phyloP scores from a whole-genome alignment of 202 grass and related monocot species.

The Elaeis oleifera region DNA sequence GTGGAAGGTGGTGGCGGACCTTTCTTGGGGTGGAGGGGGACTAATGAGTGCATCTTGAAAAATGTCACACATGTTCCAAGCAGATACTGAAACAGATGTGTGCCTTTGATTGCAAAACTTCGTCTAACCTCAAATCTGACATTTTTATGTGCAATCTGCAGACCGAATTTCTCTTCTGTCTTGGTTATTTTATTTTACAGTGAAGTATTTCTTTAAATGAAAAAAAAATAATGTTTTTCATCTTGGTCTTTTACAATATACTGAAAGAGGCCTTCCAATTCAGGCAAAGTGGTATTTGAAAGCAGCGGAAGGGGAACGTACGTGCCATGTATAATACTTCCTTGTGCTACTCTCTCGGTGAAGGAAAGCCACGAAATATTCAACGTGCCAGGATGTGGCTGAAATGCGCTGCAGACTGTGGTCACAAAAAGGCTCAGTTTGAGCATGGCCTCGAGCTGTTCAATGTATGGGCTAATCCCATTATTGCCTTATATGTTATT shows the following conservation, averaged over 20 bases:
- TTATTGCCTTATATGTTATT: not conserved
- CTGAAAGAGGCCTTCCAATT: conserved; percentile 26
- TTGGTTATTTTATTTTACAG: too few relatives aligned
- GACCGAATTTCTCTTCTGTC: too few relatives aligned
- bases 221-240: not conserved
- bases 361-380: conserved; percentile 47
- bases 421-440: conserved; percentile 61
- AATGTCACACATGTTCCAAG: too few relatives aligned
- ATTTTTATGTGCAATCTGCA: too few relatives aligned
- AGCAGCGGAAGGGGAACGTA: conserved; percentile 58
- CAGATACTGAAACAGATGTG: too few relatives aligned
- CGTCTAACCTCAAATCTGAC: too few relatives aligned
- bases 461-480: conserved; percentile 34
- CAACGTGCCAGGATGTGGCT: conserved; percentile 47
- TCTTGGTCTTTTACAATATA: not conserved
- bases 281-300: conserved; percentile 66
- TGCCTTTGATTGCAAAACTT: too few relatives aligned
- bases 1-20: too few relatives aligned
- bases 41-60: too few relatives aligned
- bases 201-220: too few relatives aligned
- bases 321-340: conserved; percentile 74
- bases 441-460: conserved; percentile 57
- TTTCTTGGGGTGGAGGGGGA: too few relatives aligned
- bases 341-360: conserved; percentile 47
- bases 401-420: conserved; percentile 59